These are phyloP conservation scores for Mitragyna speciosa DNA, from an alignment of 257 asterid genomes.

Conservation along the genomic window DNA sequence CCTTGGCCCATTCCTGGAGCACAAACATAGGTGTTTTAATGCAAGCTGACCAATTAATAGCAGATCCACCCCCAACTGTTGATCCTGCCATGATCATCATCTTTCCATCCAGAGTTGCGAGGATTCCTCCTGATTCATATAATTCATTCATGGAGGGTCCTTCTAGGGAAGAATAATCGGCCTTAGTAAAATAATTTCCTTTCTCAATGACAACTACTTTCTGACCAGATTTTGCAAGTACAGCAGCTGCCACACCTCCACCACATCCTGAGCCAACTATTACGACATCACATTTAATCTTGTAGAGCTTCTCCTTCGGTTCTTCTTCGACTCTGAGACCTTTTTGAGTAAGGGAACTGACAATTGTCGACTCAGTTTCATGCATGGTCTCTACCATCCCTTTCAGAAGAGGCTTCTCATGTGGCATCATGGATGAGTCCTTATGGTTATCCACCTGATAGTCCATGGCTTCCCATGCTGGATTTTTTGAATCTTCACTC, in stretches of 20 bases:
- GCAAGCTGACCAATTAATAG: slow-evolving; percentile 86
- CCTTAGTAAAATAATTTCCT: slow-evolving; percentile 63
- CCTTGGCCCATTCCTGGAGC: slow-evolving; percentile 58
- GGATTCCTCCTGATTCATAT: slow-evolving; percentile 68
- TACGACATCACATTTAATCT: slow-evolving; percentile 67
- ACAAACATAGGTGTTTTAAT: slow-evolving; percentile 56
- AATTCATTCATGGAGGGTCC: slow-evolving; percentile 71
- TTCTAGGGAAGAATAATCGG: slow-evolving; percentile 68
- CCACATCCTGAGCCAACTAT: slow-evolving; percentile 88
- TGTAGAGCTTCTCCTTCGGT: slow-evolving; percentile 25
- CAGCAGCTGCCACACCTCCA: slow-evolving; percentile 86
- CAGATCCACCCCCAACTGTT: slow-evolving; percentile 95
- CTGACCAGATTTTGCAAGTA: slow-evolving; percentile 63
- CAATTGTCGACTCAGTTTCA: slow-evolving; percentile 47
- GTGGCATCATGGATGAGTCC: slow-evolving; percentile 8
- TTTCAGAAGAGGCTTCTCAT: slow-evolving; percentile 55
- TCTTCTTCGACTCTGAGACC: slow-evolving; percentile 50
- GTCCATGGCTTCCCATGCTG: slow-evolving; percentile 74
- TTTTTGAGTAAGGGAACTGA: slow-evolving; percentile 38
- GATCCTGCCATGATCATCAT: slow-evolving; percentile 70
- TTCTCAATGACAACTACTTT: slow-evolving; percentile 77
- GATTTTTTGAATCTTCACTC: slow-evolving; percentile 55
- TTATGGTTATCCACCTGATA: slow-evolving; percentile 50
- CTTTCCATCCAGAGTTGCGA: slow-evolving; percentile 66
- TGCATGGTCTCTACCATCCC: slow-evolving; percentile 64